Evolutionary conservation across 1,284 basidiomycete species (phyloP).

Genomic region (Acaromyces ingoldii): DNA sequence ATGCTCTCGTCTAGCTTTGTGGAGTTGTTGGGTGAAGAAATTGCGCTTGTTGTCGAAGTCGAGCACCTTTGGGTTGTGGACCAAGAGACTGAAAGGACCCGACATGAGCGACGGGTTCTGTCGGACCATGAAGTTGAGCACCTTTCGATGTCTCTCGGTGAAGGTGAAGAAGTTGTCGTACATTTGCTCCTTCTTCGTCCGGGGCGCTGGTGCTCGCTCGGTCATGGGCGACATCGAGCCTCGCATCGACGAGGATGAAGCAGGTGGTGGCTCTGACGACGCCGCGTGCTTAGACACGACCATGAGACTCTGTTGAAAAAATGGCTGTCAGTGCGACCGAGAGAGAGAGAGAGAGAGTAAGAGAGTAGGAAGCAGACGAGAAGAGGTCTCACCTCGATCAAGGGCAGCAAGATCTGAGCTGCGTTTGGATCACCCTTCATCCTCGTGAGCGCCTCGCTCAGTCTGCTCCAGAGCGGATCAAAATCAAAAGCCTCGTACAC

Average conservation of each 20-base stretch:
- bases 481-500: slow-evolving; percentile 49
- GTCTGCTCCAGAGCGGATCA: slow-evolving; percentile 38
- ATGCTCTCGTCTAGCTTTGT: slow-evolving; percentile 72
- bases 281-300: slow-evolving; percentile 87
- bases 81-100: slow-evolving; percentile 91
- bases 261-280: slow-evolving; percentile 18
- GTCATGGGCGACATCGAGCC: slow-evolving; percentile 17
- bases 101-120: slow-evolving; percentile 97
- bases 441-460: slow-evolving; percentile 41
- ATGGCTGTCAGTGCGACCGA: not conserved
- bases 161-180: slow-evolving; percentile 88
- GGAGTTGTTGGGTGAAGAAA: slow-evolving; percentile 94
- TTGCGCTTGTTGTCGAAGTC: slow-evolving; percentile 99
- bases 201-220: slow-evolving; percentile 8
- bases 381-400: slow-evolving; percentile 33
- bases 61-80: slow-evolving; percentile 90
- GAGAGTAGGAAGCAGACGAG: not conserved
- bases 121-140: slow-evolving; percentile 93
- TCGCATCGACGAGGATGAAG: slow-evolving; percentile 16
- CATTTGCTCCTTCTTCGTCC: slow-evolving; percentile 43
- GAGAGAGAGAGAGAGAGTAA: not conserved
- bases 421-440: slow-evolving; percentile 44
- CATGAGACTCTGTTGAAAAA: slow-evolving; percentile 62
- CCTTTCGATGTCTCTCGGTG: slow-evolving; percentile 88
- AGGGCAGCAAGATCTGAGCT: slow-evolving; percentile 44